Conservation (phyloP, 1,139 yeast genomes). For the Entelexis sorbosivorans region DNA sequence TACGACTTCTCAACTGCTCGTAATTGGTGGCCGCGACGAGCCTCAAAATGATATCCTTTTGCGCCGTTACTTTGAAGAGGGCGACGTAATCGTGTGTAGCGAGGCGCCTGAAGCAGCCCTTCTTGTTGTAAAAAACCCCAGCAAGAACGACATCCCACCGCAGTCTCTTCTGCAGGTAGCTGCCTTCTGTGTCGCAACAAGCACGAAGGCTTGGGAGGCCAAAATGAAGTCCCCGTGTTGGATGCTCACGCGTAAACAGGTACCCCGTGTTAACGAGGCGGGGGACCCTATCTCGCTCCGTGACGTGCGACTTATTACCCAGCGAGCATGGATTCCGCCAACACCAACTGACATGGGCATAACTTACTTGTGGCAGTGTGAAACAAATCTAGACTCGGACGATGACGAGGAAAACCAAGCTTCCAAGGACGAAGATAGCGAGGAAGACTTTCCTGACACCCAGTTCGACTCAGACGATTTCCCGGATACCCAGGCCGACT, state of each 20-base stretch:
- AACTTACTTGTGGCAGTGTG: slow-evolving; percentile 54
- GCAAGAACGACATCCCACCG: slow-evolving; percentile 48
- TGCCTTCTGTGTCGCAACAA: slow-evolving; percentile 56
- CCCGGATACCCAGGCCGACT: slow-evolving; percentile 22
- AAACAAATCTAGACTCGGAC: slow-evolving; percentile 18
- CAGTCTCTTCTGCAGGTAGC: slow-evolving; percentile 86
- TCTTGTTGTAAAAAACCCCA: slow-evolving; percentile 69
- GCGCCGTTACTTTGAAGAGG: slow-evolving; percentile 58
- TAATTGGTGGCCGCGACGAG: slow-evolving; percentile 76
- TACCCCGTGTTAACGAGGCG: slow-evolving; percentile 17
- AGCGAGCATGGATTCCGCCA: slow-evolving; percentile 63
- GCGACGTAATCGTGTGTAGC: slow-evolving; percentile 63
- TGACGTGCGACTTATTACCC: slow-evolving; percentile 44
- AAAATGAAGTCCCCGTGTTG: slow-evolving; percentile 75
- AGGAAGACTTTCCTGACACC: slow-evolving; percentile 20
- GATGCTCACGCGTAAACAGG: slow-evolving; percentile 39
- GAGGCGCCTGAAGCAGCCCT: slow-evolving; percentile 66
- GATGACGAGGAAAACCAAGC: slow-evolving; percentile 12
- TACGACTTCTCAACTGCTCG: slow-evolving; percentile 54
- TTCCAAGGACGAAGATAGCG: slow-evolving; percentile 4
- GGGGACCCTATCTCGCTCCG: slow-evolving; percentile 58
- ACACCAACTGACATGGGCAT: slow-evolving; percentile 81
- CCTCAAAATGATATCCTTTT: slow-evolving; percentile 77
- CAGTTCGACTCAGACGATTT: slow-evolving; percentile 23
- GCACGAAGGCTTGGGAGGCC: slow-evolving; percentile 82